Conservation (phyloP, 306 rosid genomes). For the Fagus crenata region DNA sequence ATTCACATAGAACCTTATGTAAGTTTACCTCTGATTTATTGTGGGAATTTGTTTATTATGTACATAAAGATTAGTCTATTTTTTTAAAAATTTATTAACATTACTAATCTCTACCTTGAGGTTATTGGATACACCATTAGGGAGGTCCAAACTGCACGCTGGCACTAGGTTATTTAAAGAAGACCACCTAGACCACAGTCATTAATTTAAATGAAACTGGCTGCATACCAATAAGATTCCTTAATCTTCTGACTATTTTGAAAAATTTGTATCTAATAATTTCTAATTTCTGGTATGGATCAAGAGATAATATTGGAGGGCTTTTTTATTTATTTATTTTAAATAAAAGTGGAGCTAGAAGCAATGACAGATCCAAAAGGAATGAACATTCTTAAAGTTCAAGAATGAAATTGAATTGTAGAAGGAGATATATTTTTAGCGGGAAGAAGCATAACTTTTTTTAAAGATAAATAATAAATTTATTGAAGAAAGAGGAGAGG, state of each 20-base stretch:
- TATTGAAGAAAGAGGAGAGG: no score
- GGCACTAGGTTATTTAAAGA: not conserved
- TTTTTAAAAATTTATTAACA: not conserved
- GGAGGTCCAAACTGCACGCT: not conserved
- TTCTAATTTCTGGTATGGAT: not conserved
- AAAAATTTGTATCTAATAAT: not conserved
- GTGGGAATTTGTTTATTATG: not conserved
- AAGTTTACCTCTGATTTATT: constrained; percentile 31
- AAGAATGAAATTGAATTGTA: not conserved
- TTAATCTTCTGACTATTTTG: not conserved
- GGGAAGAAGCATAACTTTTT: no score
- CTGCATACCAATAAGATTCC: constrained; percentile 7
- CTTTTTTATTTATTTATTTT: not conserved
- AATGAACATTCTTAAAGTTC: not conserved
- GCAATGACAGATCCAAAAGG: not conserved
- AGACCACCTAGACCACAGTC: not conserved
- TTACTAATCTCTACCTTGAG: not conserved
- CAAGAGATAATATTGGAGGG: not conserved
- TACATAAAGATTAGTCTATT: not conserved
- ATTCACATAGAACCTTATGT: constrained; percentile 89
- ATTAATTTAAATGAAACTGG: not conserved
- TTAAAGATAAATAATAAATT: no score
- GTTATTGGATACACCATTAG: not conserved
- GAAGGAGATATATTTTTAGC: no score
- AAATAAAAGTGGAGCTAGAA: not conserved